Base-by-base conservation (phyloP, 495 filamentous ascomycete genomes). In the Pseudomonodictys pantanalensis region DNA sequence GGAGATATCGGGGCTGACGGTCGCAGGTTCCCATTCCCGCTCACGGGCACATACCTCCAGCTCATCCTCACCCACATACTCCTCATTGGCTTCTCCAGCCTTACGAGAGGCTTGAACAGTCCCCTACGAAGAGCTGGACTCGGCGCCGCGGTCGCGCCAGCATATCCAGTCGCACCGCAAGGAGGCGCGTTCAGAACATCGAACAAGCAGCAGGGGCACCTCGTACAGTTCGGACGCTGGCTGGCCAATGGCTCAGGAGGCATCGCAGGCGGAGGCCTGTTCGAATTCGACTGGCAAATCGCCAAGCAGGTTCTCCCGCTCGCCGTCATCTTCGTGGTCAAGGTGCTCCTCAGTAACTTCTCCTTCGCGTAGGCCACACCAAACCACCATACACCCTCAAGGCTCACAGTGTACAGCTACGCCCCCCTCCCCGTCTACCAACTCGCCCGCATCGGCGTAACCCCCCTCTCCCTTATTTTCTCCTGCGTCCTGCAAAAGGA, bases 201-300 rank as follows among this genome's bases (percentile, higher is more conserved):
- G 26, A 56, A 52, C 23, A 62, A 62, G 49, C 50, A 50, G 45
- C 56, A 55, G 10, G 52, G 48, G 30, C 29, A 12, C 15, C 5
- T 68, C 8, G 30, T 65, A 20, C 25, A 57, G 10, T 59, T 71
- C 29, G 50, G 47, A 11, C 59, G 56, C n/a, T 60, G 61, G 56
- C 47, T 71, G n/a, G 26, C 60, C 25, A 63, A 52, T 26, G 66
- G 72, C n/a, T 67, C 69, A 1, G 75, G 77, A 8, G 79, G 80
- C n/a, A 80, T 80, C 58, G 77, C 78, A 39, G 75, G 77, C 23
- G 78, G 77, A 20, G 77, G 79, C 11, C 51, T 81, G 30, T 76
- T 82, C 50, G 78, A 78, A 58, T 73, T 82, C 48, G 76, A 79
- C 23, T 66, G 64, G 52, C 43, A 65, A 8, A 68, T 75, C 23